Base-by-base conservation (phyloP, 306 rosid genomes). In the Echinosophora koreensis region DNA sequence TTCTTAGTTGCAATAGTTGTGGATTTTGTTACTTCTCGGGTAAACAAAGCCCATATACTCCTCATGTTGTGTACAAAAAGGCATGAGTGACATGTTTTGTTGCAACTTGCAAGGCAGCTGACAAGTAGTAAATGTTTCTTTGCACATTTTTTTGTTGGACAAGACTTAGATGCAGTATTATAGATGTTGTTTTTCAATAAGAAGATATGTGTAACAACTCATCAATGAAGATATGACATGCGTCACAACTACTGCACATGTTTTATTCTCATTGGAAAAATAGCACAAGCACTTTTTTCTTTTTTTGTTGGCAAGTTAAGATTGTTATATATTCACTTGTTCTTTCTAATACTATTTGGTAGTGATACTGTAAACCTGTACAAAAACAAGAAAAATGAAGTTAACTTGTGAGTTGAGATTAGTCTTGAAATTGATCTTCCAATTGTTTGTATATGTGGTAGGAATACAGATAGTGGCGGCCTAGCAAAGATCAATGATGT, bases 21-120 rank as follows among this genome's bases (percentile, higher is more conserved):
- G 49, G 14, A 82, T 65, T 64, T 76, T 52, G 37, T 71, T 30
- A 77, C 62, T 34, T 52, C 56, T 54, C 74, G 28, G 74, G 65
- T 18, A 62, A 84, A 54, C 80, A 35, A 75, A 28, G 11, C 17
- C 67, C 39, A 22, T 64, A 3, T 37, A 18, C 66, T 74, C 32
- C 12, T 16, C 32, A 11, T 37, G 56, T 68, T 69, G 68, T 57
- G 10, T 7, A 22, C 22, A 22, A 18, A 34, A 51, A 60, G 73
- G 67, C 73, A 28, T 34, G 78, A 34, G 60, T 30, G 44, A 55
- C 51, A 15, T 41, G 35, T 59, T 68, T 14, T n/a, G 22, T 56
- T 68, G 35, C 39, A 38, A 58, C 15, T 56, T 68, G 35, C 39
- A 38, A 58, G 27, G 69, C 52, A 65, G 39, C 28, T 57, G 28